Percentiles rank a stretch among this genome's conserved stretches.
phyloP scores from a whole-genome alignment of 805 yeast species.

The Maudiozyma serrabonitensis region DNA sequence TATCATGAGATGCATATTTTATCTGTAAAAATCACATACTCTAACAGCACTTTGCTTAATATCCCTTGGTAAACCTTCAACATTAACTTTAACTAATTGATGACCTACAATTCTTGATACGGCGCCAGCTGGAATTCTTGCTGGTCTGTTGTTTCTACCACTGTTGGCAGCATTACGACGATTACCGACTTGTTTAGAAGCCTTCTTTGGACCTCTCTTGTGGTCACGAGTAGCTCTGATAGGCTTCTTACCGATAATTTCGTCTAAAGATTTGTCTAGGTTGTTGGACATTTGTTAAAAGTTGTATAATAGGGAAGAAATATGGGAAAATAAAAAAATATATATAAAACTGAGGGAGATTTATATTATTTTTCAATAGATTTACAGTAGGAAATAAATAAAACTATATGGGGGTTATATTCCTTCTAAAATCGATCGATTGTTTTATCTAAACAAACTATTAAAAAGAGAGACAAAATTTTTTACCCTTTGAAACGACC shows the following conservation, averaged over 20 bases:
- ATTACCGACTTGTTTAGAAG: constrained; percentile 24
- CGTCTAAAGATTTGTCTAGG: constrained; percentile 91
- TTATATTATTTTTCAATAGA: not conserved
- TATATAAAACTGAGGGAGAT: constrained; percentile 1
- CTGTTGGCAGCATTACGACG: constrained; percentile 20
- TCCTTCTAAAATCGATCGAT: not conserved
- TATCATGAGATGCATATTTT: not conserved
- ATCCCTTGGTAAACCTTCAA: constrained; percentile 78
- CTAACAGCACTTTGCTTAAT: constrained; percentile 73
- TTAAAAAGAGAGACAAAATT: too few relatives aligned
- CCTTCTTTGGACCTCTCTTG: constrained; percentile 22
- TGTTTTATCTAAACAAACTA: too few relatives aligned
- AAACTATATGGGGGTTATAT: not conserved
- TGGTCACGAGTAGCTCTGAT: constrained; percentile 25
- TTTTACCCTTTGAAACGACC: too few relatives aligned
- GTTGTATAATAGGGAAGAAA: not conserved
- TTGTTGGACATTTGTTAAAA: constrained; percentile 51
- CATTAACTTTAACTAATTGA: constrained; percentile 71
- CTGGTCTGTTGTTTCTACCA: constrained; percentile 8
- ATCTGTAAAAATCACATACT: constrained; percentile 46
- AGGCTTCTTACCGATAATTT: constrained; percentile 59
- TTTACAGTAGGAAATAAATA: not conserved
- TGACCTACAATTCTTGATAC: constrained; percentile 33
- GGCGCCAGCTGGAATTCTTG: constrained; percentile 19
- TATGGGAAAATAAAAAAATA: not conserved